phyloP scores from a whole-genome alignment of 2,329 filamentous ascomycete species.

The Emmonsiellopsis sp. region DNA sequence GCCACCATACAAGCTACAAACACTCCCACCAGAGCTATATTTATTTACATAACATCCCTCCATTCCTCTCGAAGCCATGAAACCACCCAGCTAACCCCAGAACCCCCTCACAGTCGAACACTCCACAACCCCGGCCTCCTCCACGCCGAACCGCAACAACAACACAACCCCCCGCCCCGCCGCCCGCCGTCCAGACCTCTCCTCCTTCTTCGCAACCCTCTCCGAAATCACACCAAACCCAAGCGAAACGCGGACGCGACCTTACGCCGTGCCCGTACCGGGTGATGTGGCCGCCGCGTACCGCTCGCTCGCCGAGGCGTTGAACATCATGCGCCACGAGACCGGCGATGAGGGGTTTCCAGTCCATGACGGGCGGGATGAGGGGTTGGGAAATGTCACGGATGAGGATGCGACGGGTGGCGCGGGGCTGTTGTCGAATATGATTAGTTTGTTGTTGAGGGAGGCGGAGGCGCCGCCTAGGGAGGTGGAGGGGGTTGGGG shows the following conservation, averaged over 20 bases:
- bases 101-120: constrained; percentile 29
- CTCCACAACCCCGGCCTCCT: constrained; percentile 27
- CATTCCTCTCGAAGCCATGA: background rate
- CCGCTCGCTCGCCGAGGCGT: constrained; percentile 51
- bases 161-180: constrained; percentile 20
- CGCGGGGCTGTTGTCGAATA: constrained; percentile 37
- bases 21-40: background rate
- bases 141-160: constrained; percentile 15
- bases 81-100: constrained; percentile 3
- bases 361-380: constrained; percentile 36
- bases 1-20: background rate
- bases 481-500: constrained; percentile 51
- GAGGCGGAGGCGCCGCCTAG: constrained; percentile 50
- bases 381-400: constrained; percentile 24
- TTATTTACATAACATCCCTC: background rate
- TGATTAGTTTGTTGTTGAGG: constrained; percentile 47
- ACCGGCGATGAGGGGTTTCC: constrained; percentile 19
- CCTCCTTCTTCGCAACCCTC: constrained; percentile 55
- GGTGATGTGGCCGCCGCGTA: constrained; percentile 52
- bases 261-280: constrained; percentile 51
- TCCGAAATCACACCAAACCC: constrained; percentile 46
- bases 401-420: constrained; percentile 18
- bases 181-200: constrained; percentile 52
- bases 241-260: constrained; percentile 40
- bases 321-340: constrained; percentile 47